Base-by-base conservation (phyloP, 208 protist genomes). In the Crithidia brevicula region DNA sequence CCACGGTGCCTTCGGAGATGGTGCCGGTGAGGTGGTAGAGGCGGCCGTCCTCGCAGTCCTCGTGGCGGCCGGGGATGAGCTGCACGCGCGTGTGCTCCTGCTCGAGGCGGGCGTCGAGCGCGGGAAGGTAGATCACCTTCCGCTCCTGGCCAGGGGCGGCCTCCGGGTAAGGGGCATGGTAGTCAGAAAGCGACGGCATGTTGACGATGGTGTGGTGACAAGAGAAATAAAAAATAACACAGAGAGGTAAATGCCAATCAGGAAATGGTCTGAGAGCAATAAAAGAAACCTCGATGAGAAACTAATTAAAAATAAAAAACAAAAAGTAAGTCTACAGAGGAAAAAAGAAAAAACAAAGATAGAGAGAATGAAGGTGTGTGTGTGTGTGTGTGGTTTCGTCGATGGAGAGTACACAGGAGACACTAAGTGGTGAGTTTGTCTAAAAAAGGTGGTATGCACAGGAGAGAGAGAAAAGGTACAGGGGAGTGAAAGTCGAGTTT, bases 101-200 rank as follows among this genome's bases (percentile, higher is more conserved):
- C 46, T 88, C 75, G 5, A 66, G 60, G 33, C 13, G 3, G 27
- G 45, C 16, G 42, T 81, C 59, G 36, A 86, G 74, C 15, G 53
- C 18, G 18, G 88, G 82, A 54, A 92, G 85, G 67, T 87, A 88
- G 64, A 94, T 89, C 40, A 90, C 78, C 68, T 73, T 90, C 60
- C 88, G 83, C 70, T 80, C 78, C 73, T 94, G 83, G 25, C 85
- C 75, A 5, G 75, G 63, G 1, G 74, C 79, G 23, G 88, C 73
- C 50, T 70, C 72, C 5, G 88, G 88, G 78, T 92, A 94, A 11
- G 85, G 83, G 11, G 67, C 81, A 28, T 82, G 77, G 74, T 82
- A 87, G 58, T 88, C 83, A 3, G 70, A 76, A 42, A 91, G 82
- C 9, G 58, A 67, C 31, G 71, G 71, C 76, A 82, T 83, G 2